Percentiles rank a stretch among this genome's conserved stretches.
phyloP scores from a whole-genome alignment of 345 rosid species.

The Acer yangbiense region DNA sequence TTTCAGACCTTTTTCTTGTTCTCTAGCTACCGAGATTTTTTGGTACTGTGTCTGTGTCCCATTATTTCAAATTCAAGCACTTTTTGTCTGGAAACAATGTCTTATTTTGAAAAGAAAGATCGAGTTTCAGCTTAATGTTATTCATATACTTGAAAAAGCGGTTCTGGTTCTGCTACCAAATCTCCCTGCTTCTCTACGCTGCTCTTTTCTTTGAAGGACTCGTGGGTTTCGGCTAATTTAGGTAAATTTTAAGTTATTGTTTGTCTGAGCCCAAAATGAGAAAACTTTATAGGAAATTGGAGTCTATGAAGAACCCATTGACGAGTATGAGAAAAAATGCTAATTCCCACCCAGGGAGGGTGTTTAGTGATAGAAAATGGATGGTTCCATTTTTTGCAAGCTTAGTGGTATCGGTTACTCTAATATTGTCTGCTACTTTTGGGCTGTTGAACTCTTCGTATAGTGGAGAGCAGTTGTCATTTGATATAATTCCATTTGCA shows the following conservation, averaged over 20 bases:
- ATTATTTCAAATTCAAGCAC: not conserved
- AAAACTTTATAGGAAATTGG: slow-evolving; percentile 51
- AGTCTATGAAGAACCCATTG: slow-evolving; percentile 39
- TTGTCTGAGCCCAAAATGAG: slow-evolving; percentile 32
- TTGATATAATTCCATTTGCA: slow-evolving; percentile 47
- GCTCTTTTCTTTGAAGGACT: slow-evolving; percentile 17
- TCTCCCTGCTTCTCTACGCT: slow-evolving; percentile 31
- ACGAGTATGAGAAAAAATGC: slow-evolving; percentile 55
- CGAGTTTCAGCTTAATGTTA: slow-evolving; percentile 26
- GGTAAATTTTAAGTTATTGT: slow-evolving; percentile 4
- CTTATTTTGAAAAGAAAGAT: slow-evolving; percentile 7
- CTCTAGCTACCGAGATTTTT: not conserved
- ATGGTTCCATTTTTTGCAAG: slow-evolving; percentile 75
- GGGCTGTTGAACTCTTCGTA: slow-evolving; percentile 43
- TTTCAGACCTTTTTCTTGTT: slow-evolving; percentile 3
- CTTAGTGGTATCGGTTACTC: slow-evolving; percentile 67
- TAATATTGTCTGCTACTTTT: slow-evolving; percentile 50
- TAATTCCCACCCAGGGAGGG: slow-evolving; percentile 63
- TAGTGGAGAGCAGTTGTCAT: slow-evolving; percentile 51
- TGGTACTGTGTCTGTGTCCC: not conserved
- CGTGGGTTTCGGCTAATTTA: slow-evolving; percentile 13
- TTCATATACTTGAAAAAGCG: slow-evolving; percentile 24
- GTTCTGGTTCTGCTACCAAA: slow-evolving; percentile 31
- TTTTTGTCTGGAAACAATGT: slow-evolving; percentile 10
- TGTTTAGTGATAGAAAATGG: slow-evolving; percentile 81